phyloP scores from a whole-genome alignment of 1,284 basidiomycete genomes.

The Limonomyces culmigenus region DNA sequence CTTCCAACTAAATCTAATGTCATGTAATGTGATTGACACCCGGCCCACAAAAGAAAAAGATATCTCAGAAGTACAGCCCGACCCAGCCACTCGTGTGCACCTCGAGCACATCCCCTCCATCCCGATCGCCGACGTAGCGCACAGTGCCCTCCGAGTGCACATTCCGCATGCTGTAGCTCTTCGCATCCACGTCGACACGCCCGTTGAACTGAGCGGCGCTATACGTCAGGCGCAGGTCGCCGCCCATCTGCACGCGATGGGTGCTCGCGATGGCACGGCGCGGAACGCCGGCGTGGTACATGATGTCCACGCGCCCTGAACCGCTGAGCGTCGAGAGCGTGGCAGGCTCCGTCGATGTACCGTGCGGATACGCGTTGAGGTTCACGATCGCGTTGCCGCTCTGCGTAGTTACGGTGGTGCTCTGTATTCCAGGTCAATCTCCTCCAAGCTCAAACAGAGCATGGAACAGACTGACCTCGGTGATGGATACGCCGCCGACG shows the following conservation, averaged over 20 bases:
- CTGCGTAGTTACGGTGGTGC: constrained; percentile 26
- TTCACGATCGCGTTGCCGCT: constrained; percentile 31
- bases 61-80: constrained; percentile 35
- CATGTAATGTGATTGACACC: no score
- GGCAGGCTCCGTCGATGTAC: constrained; percentile 15
- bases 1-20: no score
- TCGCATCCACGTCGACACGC: constrained; percentile 25
- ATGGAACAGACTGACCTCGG: no score
- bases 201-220: constrained; percentile 31
- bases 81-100: constrained; percentile 31
- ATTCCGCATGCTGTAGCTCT: constrained; percentile 22
- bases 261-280: constrained; percentile 27
- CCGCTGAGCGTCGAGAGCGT: constrained; percentile 30
- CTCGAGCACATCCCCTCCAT: constrained; percentile 26
- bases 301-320: constrained; percentile 28
- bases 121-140: constrained; percentile 24
- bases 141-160: constrained; percentile 13
- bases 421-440: no score
- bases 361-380: constrained; percentile 19
- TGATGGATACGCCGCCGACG: constrained; percentile 33
- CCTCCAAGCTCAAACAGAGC: no score
- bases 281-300: constrained; percentile 22
- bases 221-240: constrained; percentile 38
- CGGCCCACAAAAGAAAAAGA: no score
- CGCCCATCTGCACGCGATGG: constrained; percentile 29